Conservation (phyloP, 1,139 yeast genomes). For the Protomyces pachydermus region DNA sequence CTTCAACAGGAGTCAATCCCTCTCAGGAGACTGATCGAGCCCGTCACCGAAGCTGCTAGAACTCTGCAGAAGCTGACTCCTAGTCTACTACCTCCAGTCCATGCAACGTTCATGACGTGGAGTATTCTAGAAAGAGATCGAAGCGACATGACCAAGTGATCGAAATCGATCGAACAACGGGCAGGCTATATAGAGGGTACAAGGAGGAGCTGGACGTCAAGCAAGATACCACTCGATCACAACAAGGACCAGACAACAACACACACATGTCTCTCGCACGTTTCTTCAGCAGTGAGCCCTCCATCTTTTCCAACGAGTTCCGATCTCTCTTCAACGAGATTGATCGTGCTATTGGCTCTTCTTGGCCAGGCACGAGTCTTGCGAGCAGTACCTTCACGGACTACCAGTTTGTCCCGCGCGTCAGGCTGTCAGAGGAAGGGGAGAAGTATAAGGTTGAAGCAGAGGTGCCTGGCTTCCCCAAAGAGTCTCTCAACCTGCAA, state of each 20-base stretch:
- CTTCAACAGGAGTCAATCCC: no score
- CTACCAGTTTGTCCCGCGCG: conserved; percentile 2
- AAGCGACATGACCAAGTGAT: no score
- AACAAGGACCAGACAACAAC: neutral
- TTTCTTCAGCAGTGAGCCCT: neutral
- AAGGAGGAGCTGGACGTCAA: neutral
- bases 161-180: no score
- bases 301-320: conserved; percentile 20
- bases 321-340: conserved; percentile 7
- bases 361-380: neutral
- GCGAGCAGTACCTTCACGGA: neutral
- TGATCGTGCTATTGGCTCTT: neutral
- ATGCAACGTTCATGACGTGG: no score
- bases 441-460: conserved; percentile 14
- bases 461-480: conserved; percentile 21
- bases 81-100: no score
- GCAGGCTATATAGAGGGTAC: neutral
- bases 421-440: conserved; percentile 4
- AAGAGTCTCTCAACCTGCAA: conserved; percentile 8
- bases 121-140: no score
- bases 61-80: no score
- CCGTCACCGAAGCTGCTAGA: no score
- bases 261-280: neutral
- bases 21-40: no score
- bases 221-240: neutral